Evolutionary conservation across 352 stramenopile species (phyloP), one percentile per base, ranked within the genome.

Genomic region (Pythium chondricola): DNA sequence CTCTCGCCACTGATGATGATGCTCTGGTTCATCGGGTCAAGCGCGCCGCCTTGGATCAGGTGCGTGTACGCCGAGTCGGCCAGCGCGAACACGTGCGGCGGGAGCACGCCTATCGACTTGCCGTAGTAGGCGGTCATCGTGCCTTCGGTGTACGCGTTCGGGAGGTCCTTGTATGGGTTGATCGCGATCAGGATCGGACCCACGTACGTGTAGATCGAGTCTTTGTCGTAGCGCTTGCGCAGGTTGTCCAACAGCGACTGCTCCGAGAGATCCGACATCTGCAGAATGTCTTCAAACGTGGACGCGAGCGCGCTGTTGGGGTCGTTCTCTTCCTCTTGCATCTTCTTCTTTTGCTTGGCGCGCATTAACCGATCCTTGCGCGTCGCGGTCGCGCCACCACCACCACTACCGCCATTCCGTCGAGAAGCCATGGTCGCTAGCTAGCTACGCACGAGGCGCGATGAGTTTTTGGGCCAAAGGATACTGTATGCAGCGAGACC

Each of bases 131-230:
- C 73, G 20, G 81, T 88, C 84, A 96, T 96, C 43, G 84, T 71
- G 10, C 48, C 49, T 37, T 93, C 78, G 32, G 61, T 80, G 53
- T 94, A 95, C 37, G 71, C 49, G 17, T 49, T 51, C 42, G 79
- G 71, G 8, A 95, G 65, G 36, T 67, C 61, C 60, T 93, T 88
- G 70, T 95, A 97, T 55, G 88, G 88, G 66, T 97, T 97, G 56
- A 97, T 95, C 41, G 82, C 86, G 41, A 97, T 92, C 41, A 97
- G 48, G 50, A 97, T 95, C 25, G 80, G 73, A 0, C 88, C 88
- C 11, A 97, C 88, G 57, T 93, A 95, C 51, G 93, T 98, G 71
- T 98, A 98, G 57, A 97, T 97, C 43, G 85, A 52, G 58, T 97
- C 83, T 42, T 93, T 75, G 45, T 96, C 84, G 73, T 96, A 97